phyloP scores from a whole-genome alignment of 139 green algal genomes.

The Monoraphidium neglectum region DNA sequence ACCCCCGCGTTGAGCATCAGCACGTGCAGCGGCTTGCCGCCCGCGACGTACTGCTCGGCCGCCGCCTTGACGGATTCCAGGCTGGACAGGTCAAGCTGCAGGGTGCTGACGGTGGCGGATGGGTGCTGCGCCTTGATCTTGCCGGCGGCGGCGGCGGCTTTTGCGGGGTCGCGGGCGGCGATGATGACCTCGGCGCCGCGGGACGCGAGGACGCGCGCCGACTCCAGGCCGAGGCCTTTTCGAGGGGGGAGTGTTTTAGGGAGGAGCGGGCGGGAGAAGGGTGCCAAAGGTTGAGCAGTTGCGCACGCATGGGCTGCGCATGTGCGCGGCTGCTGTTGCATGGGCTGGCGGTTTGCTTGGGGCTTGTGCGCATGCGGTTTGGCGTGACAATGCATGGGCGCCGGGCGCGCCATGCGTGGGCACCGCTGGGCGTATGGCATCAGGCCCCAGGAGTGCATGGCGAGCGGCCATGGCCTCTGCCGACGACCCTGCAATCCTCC shows the following conservation, averaged over 20 bases:
- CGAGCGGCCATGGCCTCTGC: neutral
- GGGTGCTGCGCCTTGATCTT: constrained; percentile 15
- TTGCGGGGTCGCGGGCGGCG: constrained; percentile 23
- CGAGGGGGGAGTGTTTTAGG: too few species aligned
- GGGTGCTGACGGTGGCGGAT: neutral
- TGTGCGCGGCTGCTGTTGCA: too few species aligned
- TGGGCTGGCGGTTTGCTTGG: too few species aligned
- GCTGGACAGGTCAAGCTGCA: constrained; percentile 33
- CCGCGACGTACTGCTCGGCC: constrained; percentile 16
- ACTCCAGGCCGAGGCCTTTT: constrained; percentile 30
- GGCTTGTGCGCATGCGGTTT: too few species aligned
- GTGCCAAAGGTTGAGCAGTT: too few species aligned
- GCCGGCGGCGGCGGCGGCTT: constrained; percentile 17
- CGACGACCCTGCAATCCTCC: neutral
- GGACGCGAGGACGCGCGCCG: constrained; percentile 24
- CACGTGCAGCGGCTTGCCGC: constrained; percentile 26
- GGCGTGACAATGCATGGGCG: too few species aligned
- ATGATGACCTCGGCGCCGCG: constrained; percentile 33
- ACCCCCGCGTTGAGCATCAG: constrained; percentile 32
- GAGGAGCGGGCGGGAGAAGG: too few species aligned
- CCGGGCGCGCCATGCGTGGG: too few species aligned
- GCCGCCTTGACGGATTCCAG: constrained; percentile 36
- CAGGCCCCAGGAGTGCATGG: too few species aligned
- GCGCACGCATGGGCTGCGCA: too few species aligned
- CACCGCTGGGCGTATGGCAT: too few species aligned